Percentiles rank a stretch among this genome's conserved stretches.
phyloP scores from a whole-genome alignment of 192 early-diverging fungal genomes.

The Phycomyces nitens region DNA sequence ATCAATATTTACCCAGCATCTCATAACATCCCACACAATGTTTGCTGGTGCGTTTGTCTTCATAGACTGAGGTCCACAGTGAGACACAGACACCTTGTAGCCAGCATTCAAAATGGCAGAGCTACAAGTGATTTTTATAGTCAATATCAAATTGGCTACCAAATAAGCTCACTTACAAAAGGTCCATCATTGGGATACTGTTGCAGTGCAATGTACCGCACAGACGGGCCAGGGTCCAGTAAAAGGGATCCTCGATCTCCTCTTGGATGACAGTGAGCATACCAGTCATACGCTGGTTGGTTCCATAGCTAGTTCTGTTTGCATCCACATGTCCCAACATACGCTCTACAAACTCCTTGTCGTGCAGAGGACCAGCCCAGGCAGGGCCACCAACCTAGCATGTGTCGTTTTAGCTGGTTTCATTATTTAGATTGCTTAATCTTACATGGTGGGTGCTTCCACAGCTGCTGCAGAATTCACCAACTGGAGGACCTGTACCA shows the following conservation, averaged over 20 bases:
- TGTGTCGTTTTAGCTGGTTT: too few relatives aligned
- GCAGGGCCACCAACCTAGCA: constrained; percentile 86
- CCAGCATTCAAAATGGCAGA: constrained; percentile 92
- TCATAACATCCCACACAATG: constrained; percentile 92
- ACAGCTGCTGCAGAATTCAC: constrained; percentile 71
- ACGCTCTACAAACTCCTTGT: constrained; percentile 73
- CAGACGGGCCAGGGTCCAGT: constrained; percentile 71
- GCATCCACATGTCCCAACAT: constrained; percentile 76
- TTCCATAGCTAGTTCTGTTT: constrained; percentile 63
- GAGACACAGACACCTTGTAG: constrained; percentile 84
- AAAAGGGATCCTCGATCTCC: constrained; percentile 74
- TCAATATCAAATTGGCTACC: too few relatives aligned
- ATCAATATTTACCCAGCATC: constrained; percentile 58
- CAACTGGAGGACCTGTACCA: constrained; percentile 57
- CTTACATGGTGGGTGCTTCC: constrained; percentile 64
- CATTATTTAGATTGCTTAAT: constrained; percentile 4
- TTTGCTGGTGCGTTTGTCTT: constrained; percentile 89
- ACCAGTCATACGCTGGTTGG: constrained; percentile 84
- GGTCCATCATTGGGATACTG: constrained; percentile 62
- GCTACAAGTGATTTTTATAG: constrained; percentile 39
- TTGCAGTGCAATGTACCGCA: constrained; percentile 69
- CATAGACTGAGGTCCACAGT: constrained; percentile 73
- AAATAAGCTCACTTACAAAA: constrained; percentile 71
- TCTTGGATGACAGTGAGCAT: constrained; percentile 92
- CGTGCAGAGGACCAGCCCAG: constrained; percentile 82